Percentiles rank a stretch among this genome's conserved stretches.
Conservation (phyloP, 1,284 basidiomycete genomes). For the Neolentinus lepideus region DNA sequence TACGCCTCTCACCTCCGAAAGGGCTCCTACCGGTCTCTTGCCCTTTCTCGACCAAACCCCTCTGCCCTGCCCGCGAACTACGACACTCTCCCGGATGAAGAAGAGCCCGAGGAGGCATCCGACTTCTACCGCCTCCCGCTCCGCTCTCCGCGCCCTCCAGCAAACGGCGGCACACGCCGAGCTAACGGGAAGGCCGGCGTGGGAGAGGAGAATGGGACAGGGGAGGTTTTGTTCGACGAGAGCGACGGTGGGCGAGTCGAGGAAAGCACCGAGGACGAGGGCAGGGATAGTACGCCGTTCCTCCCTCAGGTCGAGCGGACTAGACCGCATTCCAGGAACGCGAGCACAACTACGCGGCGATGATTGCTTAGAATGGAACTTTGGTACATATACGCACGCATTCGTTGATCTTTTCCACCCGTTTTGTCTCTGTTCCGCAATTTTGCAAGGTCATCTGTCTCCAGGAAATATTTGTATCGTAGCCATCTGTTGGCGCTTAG, state of each 20-base stretch:
- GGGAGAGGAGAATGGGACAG: constrained; percentile 21
- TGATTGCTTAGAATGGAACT: too few relatives aligned
- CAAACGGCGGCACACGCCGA: constrained; percentile 4
- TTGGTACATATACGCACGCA: background rate
- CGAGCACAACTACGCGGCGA: constrained; percentile 8
- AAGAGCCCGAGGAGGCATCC: constrained; percentile 44
- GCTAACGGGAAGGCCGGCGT: constrained; percentile 1
- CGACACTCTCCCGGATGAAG: constrained; percentile 39
- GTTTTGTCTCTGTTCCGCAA: background rate
- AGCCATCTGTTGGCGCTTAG: too few relatives aligned
- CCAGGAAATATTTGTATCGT: too few relatives aligned
- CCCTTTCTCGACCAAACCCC: constrained; percentile 43
- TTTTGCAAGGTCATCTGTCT: too few relatives aligned
- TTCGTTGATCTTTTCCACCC: background rate
- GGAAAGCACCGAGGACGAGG: too few relatives aligned
- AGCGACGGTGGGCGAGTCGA: constrained; percentile 23
- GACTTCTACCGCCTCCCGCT: constrained; percentile 61
- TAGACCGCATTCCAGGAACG: background rate
- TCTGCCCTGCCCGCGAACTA: constrained; percentile 17
- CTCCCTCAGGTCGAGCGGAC: too few relatives aligned
- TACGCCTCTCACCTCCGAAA: constrained; percentile 91
- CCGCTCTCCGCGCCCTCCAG: constrained; percentile 23
- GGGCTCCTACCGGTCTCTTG: constrained; percentile 84
- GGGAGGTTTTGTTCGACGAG: constrained; percentile 57
- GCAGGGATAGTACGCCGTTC: background rate